Percentiles rank a stretch among this genome's conserved stretches.
Conservation (phyloP, 1,139 yeast species). For the Maudiozyma humilis region DNA sequence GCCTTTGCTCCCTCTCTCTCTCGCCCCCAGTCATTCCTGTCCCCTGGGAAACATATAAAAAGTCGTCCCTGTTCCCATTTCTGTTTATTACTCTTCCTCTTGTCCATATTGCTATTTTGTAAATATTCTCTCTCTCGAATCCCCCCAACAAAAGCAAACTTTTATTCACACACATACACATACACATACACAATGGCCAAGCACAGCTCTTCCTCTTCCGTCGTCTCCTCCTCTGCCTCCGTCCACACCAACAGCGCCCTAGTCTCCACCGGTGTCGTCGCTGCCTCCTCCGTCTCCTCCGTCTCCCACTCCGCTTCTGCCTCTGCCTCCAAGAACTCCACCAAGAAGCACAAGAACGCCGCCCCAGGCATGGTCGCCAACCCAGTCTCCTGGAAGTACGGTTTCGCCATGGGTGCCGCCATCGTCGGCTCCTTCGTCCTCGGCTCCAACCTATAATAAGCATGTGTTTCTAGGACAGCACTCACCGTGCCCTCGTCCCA, state of each 20-base stretch:
- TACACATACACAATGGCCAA: conserved; percentile 7
- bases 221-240: conserved; percentile 6
- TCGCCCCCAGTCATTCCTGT: too few species aligned
- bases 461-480: too few species aligned
- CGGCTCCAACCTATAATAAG: conserved; percentile 13
- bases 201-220: neutral
- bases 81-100: neutral
- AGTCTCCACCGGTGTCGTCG: conserved; percentile 21
- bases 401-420: conserved; percentile 26
- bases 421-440: conserved; percentile 28
- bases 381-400: conserved; percentile 31
- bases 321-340: conserved; percentile 8
- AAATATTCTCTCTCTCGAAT: neutral
- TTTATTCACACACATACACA: neutral
- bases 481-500: too few species aligned
- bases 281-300: conserved; percentile 24
- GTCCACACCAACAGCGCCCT: conserved; percentile 18
- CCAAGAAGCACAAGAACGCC: conserved; percentile 14
- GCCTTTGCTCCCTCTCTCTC: too few species aligned
- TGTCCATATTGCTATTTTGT: neutral
- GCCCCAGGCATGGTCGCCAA: conserved; percentile 26
- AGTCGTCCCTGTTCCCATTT: neutral
- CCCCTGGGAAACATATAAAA: neutral
- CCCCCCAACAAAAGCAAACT: neutral
- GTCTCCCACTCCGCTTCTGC: conserved; percentile 11